Base-by-base conservation (phyloP, 257 asterid species). In the Salvia hispanica region DNA sequence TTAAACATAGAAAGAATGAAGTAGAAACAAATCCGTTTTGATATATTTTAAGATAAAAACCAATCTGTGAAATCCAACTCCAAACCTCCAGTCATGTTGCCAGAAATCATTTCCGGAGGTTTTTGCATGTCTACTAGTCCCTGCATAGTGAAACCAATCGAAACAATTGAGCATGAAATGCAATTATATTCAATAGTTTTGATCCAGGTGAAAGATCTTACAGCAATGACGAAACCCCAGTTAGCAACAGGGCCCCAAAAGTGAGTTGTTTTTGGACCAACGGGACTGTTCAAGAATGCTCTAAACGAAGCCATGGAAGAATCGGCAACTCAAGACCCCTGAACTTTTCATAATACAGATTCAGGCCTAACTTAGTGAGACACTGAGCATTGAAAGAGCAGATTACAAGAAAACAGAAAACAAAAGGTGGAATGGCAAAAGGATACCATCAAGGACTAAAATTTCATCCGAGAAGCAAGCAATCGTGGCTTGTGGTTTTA, bases 71-170 rank as follows among this genome's bases (percentile, higher is more conserved):
- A 28, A 62, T 44, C 56, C 56, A 28, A 56, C 31, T 25, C 9
- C 25, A 33, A 72, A 92, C 98, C 98, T 86, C 82, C 92, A 4
- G 95, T 85, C 98, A 92, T 88, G 79, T 90, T 88, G 73, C 97
- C 88, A 53, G 97, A 92, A 72, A 90, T 88, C 98, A 92, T 81
- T 66, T 92, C 97, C 25, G 97, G 97, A 51, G 97, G 98, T 73
- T 92, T 90, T 75, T 90, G 75, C 82, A 83, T 92, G 80, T 92
- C 98, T 57, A 90, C 92, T 28, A 92, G 80, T 33, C 96, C 98
- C 96, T 91, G 67, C 25, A 7, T 3, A 12, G 28, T 13, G 56
- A 45, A 25, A 54, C 14, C 7, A 21, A 18, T 18, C 28, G 9
- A 21, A 44, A 8, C 54, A 12, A 45, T 62, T 44, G 3, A 25